Conservation (phyloP, 192 early-diverging fungal genomes). For the Coemansia sp. region DNA sequence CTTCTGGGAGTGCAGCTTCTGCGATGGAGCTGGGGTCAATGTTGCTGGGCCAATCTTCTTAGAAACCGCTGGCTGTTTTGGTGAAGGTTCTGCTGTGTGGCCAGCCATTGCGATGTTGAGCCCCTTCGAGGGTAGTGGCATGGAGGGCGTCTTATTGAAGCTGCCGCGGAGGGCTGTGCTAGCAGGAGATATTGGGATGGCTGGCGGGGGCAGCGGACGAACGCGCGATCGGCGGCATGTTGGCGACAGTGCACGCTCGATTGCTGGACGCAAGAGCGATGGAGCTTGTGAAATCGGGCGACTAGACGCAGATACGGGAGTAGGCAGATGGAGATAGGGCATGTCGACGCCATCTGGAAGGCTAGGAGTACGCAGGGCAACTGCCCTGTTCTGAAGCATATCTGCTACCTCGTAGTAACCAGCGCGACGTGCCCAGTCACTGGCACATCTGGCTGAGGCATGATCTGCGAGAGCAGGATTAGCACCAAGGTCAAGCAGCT, state of each 20-base stretch:
- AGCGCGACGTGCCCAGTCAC: slow-evolving; percentile 25
- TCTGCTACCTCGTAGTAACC: slow-evolving; percentile 52
- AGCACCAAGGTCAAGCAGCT: slow-evolving; percentile 31
- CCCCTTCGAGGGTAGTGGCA: not conserved
- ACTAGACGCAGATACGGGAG: not conserved
- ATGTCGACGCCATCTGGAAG: slow-evolving; percentile 28
- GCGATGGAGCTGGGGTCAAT: not conserved
- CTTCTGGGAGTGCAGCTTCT: not conserved
- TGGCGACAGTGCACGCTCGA: slow-evolving; percentile 22
- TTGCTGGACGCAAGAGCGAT: slow-evolving; percentile 6
- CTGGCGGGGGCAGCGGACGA: not conserved
- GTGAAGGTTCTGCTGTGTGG: not conserved
- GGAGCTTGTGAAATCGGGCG: not conserved
- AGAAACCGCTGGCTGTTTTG: not conserved
- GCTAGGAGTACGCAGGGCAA: slow-evolving; percentile 24
- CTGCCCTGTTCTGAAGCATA: slow-evolving; percentile 27
- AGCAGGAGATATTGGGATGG: not conserved
- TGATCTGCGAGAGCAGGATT: slow-evolving; percentile 9
- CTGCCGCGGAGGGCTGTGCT: slow-evolving; percentile 6
- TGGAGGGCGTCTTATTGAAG: not conserved
- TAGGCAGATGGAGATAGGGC: slow-evolving; percentile 14
- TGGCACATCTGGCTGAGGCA: slow-evolving; percentile 14
- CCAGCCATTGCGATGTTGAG: not conserved
- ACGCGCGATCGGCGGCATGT: not conserved
- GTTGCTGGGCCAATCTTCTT: not conserved